Conservation (phyloP, 1,139 yeast genomes). For the Candida sojae region DNA sequence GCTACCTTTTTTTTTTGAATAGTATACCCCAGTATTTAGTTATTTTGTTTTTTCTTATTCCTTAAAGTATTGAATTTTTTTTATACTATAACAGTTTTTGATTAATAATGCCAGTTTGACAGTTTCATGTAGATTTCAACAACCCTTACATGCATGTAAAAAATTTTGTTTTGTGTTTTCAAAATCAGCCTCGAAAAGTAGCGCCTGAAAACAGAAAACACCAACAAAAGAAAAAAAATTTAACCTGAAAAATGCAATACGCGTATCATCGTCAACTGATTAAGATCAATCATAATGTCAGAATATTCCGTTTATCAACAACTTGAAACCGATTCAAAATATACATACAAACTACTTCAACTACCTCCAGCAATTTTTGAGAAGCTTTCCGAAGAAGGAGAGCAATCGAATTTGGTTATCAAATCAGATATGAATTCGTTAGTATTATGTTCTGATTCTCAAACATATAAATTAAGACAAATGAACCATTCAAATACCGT, state of each 20-base stretch:
- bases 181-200: too few species aligned
- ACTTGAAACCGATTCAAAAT: conserved; percentile 19
- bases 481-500: conserved; percentile 88
- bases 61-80: too few species aligned
- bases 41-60: too few species aligned
- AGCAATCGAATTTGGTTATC: conserved; percentile 34
- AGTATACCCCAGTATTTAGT: too few species aligned
- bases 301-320: conserved; percentile 26
- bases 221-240: neutral
- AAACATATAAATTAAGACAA: conserved; percentile 70
- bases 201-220: too few species aligned
- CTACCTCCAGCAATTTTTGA: conserved; percentile 56
- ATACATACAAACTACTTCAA: conserved; percentile 58
- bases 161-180: too few species aligned
- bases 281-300: conserved; percentile 2
- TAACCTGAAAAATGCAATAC: neutral
- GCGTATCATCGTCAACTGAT: neutral
- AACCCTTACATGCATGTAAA: too few species aligned
- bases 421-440: conserved; percentile 49
- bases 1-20: too few species aligned
- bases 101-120: too few species aligned
- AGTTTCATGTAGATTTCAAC: too few species aligned
- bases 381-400: conserved; percentile 28
- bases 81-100: too few species aligned
- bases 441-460: conserved; percentile 59